Evolutionary conservation across 345 rosid species (phyloP).

Genomic region (Hibiscus tridactylites): DNA sequence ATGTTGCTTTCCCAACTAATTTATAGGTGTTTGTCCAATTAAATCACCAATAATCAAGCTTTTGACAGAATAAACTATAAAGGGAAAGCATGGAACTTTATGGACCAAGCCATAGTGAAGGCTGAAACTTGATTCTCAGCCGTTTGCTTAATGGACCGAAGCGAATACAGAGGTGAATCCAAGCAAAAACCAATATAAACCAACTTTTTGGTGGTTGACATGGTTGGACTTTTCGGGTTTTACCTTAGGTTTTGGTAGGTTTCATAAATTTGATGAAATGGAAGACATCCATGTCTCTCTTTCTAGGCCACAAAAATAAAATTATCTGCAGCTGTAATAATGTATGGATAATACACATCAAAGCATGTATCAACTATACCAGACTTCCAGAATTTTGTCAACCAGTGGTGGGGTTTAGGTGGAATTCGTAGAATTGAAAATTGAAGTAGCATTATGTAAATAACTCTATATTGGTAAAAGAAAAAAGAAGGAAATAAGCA

Average conservation of each 20-base stretch:
- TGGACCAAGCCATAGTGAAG: constrained; percentile 3
- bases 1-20: constrained; percentile 10
- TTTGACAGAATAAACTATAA: background rate
- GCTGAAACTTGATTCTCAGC: constrained; percentile 18
- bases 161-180: constrained; percentile 17
- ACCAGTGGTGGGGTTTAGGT: background rate
- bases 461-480: background rate
- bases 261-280: background rate
- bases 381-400: background rate
- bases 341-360: background rate
- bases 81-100: background rate
- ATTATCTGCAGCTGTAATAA: background rate
- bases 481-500: background rate
- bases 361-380: background rate
- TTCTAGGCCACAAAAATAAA: background rate
- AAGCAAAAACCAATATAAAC: constrained; percentile 15
- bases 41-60: background rate
- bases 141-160: background rate
- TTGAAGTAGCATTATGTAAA: background rate
- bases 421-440: background rate
- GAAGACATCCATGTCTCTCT: too few relatives aligned
- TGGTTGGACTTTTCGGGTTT: constrained; percentile 17
- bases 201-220: constrained; percentile 20
- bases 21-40: background rate
- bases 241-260: constrained; percentile 1